These are phyloP conservation scores for Calonectria multiphialidica DNA, from an alignment of 2,329 filamentous ascomycete genomes.

Conservation along the genomic window DNA sequence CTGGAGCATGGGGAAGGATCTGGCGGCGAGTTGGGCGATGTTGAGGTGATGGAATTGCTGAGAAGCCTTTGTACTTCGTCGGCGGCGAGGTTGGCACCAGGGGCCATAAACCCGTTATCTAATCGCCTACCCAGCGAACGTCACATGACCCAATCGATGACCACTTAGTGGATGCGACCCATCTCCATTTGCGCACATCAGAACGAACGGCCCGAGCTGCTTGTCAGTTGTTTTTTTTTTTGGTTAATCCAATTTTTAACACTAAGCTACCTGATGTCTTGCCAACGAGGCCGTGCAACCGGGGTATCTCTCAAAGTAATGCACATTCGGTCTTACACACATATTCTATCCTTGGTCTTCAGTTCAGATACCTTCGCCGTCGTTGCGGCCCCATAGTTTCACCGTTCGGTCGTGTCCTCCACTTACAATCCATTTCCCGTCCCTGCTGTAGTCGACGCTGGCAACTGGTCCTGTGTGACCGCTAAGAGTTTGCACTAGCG, in stretches of 20 bases:
- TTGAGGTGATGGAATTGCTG: conserved; percentile 24
- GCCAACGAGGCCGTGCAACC: conserved; percentile 27
- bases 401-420: conserved; percentile 95
- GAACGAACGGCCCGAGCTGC: background rate
- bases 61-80: conserved; percentile 15
- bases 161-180: conserved; percentile 13
- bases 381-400: conserved; percentile 94
- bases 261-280: conserved; percentile 7
- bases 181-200: background rate
- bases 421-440: conserved; percentile 93
- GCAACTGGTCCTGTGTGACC: conserved; percentile 94
- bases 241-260: background rate
- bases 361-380: conserved; percentile 68
- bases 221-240: background rate
- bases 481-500: conserved; percentile 85
- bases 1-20: conserved; percentile 41
- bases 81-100: conserved; percentile 38
- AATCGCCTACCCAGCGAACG: conserved; percentile 33
- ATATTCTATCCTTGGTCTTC: conserved; percentile 29
- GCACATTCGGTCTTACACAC: conserved; percentile 29
- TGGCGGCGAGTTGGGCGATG: conserved; percentile 8
- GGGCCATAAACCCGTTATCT: conserved; percentile 41
- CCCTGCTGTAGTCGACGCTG: conserved; percentile 87
- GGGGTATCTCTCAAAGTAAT: conserved; percentile 44
- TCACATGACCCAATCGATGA: conserved; percentile 37